These are phyloP conservation scores for Zychaea mexicana DNA, from an alignment of 371 early-diverging fungal genomes.

Conservation along the genomic window DNA sequence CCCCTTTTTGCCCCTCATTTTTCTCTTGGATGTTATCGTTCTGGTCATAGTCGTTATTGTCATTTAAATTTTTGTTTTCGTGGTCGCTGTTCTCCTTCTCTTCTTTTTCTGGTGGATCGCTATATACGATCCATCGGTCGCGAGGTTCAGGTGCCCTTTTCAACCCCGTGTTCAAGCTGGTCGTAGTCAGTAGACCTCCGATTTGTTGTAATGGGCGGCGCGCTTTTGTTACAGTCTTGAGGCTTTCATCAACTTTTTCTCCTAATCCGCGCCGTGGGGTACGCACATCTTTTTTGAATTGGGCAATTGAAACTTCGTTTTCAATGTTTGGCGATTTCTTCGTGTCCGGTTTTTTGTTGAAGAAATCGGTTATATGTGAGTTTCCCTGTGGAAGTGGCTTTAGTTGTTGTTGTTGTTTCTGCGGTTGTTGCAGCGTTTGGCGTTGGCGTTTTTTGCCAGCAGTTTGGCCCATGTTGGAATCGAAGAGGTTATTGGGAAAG, in stretches of 20 bases:
- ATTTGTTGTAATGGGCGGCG: not conserved
- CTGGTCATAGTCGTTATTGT: not conserved
- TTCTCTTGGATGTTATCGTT: too few relatives aligned
- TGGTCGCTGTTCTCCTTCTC: too few relatives aligned
- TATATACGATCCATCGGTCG: not conserved
- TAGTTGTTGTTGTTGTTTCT: not conserved
- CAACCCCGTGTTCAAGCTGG: not conserved
- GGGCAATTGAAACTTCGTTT: not conserved
- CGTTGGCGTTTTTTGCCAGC: too few relatives aligned
- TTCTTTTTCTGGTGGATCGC: not conserved
- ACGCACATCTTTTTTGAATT: not conserved
- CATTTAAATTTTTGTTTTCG: too few relatives aligned
- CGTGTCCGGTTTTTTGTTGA: not conserved
- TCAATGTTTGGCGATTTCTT: not conserved
- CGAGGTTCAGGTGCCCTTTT: not conserved
- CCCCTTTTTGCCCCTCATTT: too few relatives aligned
- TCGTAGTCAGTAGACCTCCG: not conserved
- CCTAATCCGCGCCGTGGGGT: not conserved
- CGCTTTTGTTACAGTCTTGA: not conserved
- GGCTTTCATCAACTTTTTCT: not conserved
- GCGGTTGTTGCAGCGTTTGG: too few relatives aligned
- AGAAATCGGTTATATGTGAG: not conserved
- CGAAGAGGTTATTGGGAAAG: too few relatives aligned
- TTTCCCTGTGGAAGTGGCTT: too few relatives aligned
- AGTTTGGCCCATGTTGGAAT: too few relatives aligned